phyloP scores from a whole-genome alignment of 176 grass and related monocot species.

The Oryza meyeriana region DNA sequence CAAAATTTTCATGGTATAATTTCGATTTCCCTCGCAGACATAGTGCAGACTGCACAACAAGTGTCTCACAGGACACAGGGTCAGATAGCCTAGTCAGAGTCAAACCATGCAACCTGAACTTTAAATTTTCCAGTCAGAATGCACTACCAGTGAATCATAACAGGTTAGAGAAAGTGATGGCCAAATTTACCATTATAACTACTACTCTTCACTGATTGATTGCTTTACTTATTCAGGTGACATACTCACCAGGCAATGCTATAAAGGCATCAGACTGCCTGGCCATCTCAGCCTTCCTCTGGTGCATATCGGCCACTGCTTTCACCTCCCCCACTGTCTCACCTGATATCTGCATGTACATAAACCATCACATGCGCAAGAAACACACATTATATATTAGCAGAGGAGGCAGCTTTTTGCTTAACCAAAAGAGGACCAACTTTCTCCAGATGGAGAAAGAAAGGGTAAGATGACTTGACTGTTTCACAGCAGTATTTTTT shows the following conservation, averaged over 20 bases:
- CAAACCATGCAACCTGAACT: conserved; percentile 2
- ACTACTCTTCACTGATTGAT: background rate
- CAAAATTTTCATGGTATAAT: background rate
- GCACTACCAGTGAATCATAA: background rate
- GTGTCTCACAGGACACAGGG: background rate
- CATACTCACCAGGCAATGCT: conserved; percentile 27
- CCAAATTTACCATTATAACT: conserved; percentile 3
- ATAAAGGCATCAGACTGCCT: conserved; percentile 17
- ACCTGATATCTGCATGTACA: conserved; percentile 16
- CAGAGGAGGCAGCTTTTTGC: conserved; percentile 17
- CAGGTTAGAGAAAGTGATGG: background rate
- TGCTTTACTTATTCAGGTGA: conserved; percentile 5
- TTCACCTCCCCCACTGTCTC: conserved; percentile 23
- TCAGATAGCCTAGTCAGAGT: background rate
- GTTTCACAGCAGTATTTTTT: background rate
- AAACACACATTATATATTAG: conserved; percentile 16
- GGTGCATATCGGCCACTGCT: conserved; percentile 11
- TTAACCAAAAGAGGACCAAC: conserved; percentile 37
- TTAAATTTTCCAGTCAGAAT: conserved; percentile 9
- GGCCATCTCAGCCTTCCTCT: conserved; percentile 22
- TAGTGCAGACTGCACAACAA: background rate
- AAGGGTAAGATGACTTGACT: conserved; percentile 12
- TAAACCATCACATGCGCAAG: conserved; percentile 1
- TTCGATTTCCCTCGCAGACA: background rate
- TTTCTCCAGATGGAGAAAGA: conserved; percentile 34